phyloP scores from a whole-genome alignment of 2,329 filamentous ascomycete genomes.

The Didymella segeticola region DNA sequence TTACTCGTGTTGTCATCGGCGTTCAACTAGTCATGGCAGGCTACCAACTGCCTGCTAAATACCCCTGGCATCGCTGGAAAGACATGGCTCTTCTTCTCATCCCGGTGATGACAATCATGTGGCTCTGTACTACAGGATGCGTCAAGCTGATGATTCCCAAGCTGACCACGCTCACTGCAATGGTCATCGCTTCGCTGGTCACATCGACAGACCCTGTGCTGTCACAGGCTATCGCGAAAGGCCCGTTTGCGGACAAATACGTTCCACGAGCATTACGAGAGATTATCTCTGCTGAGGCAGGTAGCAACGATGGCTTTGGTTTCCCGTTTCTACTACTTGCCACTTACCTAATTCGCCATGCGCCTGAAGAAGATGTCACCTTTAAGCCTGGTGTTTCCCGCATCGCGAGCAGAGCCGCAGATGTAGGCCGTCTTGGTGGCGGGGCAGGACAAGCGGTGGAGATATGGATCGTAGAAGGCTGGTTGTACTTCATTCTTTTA shows the following conservation, averaged over 20 bases:
- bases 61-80: slow-evolving; percentile 57
- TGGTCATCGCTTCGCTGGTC: slow-evolving; percentile 67
- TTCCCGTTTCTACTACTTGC: slow-evolving; percentile 67
- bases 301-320: slow-evolving; percentile 68
- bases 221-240: slow-evolving; percentile 68
- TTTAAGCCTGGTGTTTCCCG: slow-evolving; percentile 26
- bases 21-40: slow-evolving; percentile 69
- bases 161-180: slow-evolving; percentile 55
- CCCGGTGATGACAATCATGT: slow-evolving; percentile 68
- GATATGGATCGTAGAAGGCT: slow-evolving; percentile 66
- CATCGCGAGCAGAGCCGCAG: slow-evolving; percentile 29
- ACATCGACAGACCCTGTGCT: slow-evolving; percentile 69
- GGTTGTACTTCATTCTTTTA: slow-evolving; percentile 65
- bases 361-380: slow-evolving; percentile 43
- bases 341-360: slow-evolving; percentile 63
- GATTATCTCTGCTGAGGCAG: slow-evolving; percentile 68
- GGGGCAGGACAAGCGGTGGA: slow-evolving; percentile 60
- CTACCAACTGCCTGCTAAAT: slow-evolving; percentile 66
- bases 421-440: slow-evolving; percentile 60
- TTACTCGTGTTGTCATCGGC: slow-evolving; percentile 67
- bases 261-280: slow-evolving; percentile 64
- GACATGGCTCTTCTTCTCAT: slow-evolving; percentile 63
- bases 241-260: slow-evolving; percentile 68
- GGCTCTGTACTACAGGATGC: slow-evolving; percentile 64
- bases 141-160: slow-evolving; percentile 63